Conservation (phyloP, 1,139 yeast genomes). For the Yamadazyma triangularis region DNA sequence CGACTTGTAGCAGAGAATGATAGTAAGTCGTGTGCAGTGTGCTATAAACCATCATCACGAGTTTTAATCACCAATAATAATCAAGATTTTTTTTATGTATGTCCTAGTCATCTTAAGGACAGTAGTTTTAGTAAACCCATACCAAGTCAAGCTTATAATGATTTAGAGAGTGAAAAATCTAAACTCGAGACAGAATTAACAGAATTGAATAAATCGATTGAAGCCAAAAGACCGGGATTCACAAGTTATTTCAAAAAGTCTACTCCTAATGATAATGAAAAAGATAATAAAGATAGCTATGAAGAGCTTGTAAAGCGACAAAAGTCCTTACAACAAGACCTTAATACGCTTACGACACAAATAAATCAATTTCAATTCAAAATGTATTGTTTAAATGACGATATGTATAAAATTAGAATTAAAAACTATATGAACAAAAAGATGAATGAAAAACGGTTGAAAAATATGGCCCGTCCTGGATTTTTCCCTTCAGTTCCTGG, state of each 20-base stretch:
- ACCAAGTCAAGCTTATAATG: constrained; percentile 42
- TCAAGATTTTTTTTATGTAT: constrained; percentile 66
- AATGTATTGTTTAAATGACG: constrained; percentile 45
- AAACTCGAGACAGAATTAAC: constrained; percentile 39
- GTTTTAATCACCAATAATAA: constrained; percentile 54
- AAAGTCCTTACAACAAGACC: constrained; percentile 18
- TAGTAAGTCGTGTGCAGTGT: constrained; percentile 57
- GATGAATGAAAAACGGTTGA: constrained; percentile 32
- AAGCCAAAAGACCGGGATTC: constrained; percentile 21
- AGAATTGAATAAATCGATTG: constrained; percentile 22
- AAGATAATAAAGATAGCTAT: constrained; percentile 11
- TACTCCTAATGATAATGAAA: constrained; percentile 16
- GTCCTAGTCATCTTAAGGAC: constrained; percentile 62
- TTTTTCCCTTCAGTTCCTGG: constrained; percentile 58
- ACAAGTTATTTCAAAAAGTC: constrained; percentile 25
- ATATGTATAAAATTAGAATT: constrained; percentile 50
- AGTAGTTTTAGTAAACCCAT: constrained; percentile 56
- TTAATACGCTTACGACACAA: constrained; percentile 16
- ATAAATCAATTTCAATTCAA: constrained; percentile 35
- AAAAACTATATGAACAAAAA: constrained; percentile 37
- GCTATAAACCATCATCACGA: constrained; percentile 60
- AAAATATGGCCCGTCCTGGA: constrained; percentile 37
- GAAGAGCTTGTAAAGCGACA: constrained; percentile 11
- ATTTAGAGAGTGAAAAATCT: constrained; percentile 34
- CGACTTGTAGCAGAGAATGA: constrained; percentile 56